Base-by-base conservation (phyloP, 140 eudicot species). In the Anethum foeniculum region DNA sequence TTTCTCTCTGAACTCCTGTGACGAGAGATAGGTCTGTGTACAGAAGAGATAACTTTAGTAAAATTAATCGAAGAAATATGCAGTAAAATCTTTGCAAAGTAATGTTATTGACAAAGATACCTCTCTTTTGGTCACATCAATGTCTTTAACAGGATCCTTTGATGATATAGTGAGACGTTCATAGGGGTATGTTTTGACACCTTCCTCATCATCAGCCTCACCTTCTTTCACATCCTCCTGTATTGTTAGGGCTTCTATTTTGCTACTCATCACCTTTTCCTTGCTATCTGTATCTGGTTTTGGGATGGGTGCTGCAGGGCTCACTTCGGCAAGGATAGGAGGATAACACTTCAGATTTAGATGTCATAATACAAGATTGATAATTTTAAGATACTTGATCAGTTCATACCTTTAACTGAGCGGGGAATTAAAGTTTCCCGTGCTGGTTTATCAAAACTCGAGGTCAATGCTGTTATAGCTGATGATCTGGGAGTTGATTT, bases 81-180 rank as follows among this genome's bases (percentile, higher is more conserved):
- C 13, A 68, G 30, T 46, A 43, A 52, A 44, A 12, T 76, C 19
- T 5, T 43, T 30, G 73, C 28, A 21, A 23, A 27, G 6, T 39
- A 73, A 3, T 12, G 56, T 47, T 43, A 25, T 47, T 21, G 23
- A 13, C 56, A 62, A 49, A 80, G 48, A 62, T 81, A 95, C 99
- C 99, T 95, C 99, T 87, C 99, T 85, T 82, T 88, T 95, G 77
- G 98, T 95, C 28, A 91, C 85, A 86, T 95, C 99, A 81, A 95
- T 92, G 75, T 93, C 99, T 32, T 86, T 41, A 30, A 84, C 91
- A 48, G 97, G 99, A 86, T 95, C 90, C 7, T 90, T 51, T 25
- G 98, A 89, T 39, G 81, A 38, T 2, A 92, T 93, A 54, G 41
- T 93, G 71, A 95, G 97, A 28, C 97, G 98, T 1, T 92, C 99